These are phyloP conservation scores for Mycena chlorophos DNA, from an alignment of 768 basidiomycete species.

Conservation along the genomic window DNA sequence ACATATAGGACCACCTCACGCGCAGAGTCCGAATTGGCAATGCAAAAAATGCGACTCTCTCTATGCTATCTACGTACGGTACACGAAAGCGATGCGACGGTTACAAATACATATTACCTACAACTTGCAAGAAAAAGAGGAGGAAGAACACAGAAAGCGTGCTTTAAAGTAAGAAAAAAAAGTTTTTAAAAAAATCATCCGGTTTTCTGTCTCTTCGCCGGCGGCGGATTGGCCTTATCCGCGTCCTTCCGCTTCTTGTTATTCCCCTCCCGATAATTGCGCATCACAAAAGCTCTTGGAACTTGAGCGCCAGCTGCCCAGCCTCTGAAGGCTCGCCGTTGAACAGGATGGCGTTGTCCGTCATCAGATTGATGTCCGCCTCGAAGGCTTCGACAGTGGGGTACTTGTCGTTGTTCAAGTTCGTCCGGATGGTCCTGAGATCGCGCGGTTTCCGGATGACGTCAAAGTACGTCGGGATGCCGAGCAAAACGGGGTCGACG, in stretches of 20 bases:
- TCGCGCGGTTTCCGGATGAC: slow-evolving; percentile 91
- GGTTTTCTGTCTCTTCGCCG: slow-evolving; percentile 66
- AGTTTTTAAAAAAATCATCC: slow-evolving; percentile 41
- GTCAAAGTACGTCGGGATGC: slow-evolving; percentile 87
- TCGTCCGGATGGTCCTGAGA: slow-evolving; percentile 75
- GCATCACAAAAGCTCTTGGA: slow-evolving; percentile 55
- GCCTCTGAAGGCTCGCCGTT: slow-evolving; percentile 83
- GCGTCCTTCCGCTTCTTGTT: slow-evolving; percentile 76
- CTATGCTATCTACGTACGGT: background rate
- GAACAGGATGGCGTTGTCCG: slow-evolving; percentile 85
- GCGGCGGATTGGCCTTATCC: slow-evolving; percentile 63
- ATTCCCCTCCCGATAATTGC: slow-evolving; percentile 45
- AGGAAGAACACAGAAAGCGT: background rate
- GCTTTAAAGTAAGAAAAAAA: background rate
- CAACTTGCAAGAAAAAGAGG: background rate
- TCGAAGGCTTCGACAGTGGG: slow-evolving; percentile 75
- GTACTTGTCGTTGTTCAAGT: slow-evolving; percentile 82
- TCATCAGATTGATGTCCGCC: slow-evolving; percentile 85
- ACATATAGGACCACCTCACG: too few species aligned
- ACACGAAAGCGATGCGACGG: background rate
- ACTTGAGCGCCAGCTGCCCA: slow-evolving; percentile 55
- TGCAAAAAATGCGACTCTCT: too few species aligned
- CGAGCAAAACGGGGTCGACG: slow-evolving; percentile 83
- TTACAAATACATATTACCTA: background rate
- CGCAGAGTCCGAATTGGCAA: too few species aligned